These are phyloP conservation scores for Austroboletus novae-zelandiae DNA, from an alignment of 1,284 basidiomycete species.

Conservation along the genomic window DNA sequence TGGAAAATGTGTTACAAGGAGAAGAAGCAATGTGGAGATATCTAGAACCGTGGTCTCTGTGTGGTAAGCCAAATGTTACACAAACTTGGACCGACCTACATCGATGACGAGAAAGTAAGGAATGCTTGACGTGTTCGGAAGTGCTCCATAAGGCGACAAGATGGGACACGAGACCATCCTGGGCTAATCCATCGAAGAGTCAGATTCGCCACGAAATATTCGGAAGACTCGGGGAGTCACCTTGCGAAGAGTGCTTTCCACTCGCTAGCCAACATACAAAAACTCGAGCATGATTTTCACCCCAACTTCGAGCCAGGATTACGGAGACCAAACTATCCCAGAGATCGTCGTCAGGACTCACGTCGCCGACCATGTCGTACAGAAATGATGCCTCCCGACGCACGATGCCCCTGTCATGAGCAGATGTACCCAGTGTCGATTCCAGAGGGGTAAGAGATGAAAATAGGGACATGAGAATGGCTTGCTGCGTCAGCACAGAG, in stretches of 20 bases:
- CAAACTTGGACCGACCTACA: constrained; percentile 44
- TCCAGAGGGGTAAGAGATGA: constrained; percentile 36
- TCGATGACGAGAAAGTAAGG: constrained; percentile 63
- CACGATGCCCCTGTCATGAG: constrained; percentile 41
- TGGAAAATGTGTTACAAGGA: constrained; percentile 60
- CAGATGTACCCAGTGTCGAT: constrained; percentile 28
- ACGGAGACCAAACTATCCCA: constrained; percentile 53
- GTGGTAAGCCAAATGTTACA: neutral
- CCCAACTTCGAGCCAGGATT: constrained; percentile 56
- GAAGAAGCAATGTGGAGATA: constrained; percentile 68
- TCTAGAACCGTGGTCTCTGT: constrained; percentile 40
- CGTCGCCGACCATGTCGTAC: constrained; percentile 45
- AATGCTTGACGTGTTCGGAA: constrained; percentile 68
- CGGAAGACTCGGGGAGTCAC: constrained; percentile 31
- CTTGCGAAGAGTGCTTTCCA: constrained; percentile 33
- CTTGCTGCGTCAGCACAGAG: constrained; percentile 52
- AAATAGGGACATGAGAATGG: constrained; percentile 59
- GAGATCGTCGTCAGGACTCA: constrained; percentile 44
- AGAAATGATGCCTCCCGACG: constrained; percentile 53
- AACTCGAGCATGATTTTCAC: constrained; percentile 54
- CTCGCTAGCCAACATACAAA: constrained; percentile 65
- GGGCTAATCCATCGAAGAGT: constrained; percentile 35
- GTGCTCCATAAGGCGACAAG: constrained; percentile 63
- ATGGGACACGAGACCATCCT: constrained; percentile 46
- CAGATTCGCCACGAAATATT: neutral